phyloP scores from a whole-genome alignment of 441 rosid species.

The Aquilaria agallochum region DNA sequence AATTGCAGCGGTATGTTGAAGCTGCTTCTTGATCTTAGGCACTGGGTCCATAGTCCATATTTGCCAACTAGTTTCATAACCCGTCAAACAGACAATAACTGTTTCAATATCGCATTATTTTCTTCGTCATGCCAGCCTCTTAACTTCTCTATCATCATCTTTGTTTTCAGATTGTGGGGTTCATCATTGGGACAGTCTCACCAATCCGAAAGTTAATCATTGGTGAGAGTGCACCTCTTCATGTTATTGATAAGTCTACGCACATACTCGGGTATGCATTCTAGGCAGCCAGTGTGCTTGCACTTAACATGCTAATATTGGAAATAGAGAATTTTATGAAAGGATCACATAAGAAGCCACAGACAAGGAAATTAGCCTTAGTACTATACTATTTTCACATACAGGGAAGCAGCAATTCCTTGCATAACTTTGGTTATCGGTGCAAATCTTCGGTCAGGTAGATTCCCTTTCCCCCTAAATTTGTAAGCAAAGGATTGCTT shows the following conservation, averaged over 20 bases:
- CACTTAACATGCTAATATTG: not conserved
- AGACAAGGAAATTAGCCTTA: too few relatives aligned
- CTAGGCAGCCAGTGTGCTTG: not conserved
- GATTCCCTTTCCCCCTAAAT: not conserved
- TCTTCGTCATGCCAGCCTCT: too few relatives aligned
- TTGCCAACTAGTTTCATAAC: too few relatives aligned
- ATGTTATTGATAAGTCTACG: slow-evolving; percentile 21
- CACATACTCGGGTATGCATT: slow-evolving; percentile 25
- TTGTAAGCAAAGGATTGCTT: too few relatives aligned
- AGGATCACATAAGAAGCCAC: not conserved
- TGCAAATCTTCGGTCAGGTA: slow-evolving; percentile 35
- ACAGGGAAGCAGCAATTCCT: slow-evolving; percentile 37
- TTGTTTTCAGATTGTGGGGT: slow-evolving; percentile 26
- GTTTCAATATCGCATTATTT: too few relatives aligned
- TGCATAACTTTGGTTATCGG: slow-evolving; percentile 30
- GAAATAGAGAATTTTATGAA: not conserved
- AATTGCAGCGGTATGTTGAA: slow-evolving; percentile 27
- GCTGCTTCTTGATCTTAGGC: not conserved
- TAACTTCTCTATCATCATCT: too few relatives aligned
- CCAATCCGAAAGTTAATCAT: slow-evolving; percentile 23
- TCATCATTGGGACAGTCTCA: slow-evolving; percentile 26
- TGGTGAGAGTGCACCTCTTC: slow-evolving; percentile 36
- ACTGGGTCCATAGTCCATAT: too few relatives aligned
- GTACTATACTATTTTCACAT: not conserved
- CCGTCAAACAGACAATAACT: too few relatives aligned